phyloP scores from a whole-genome alignment of 2,329 filamentous ascomycete genomes.

The Monilinia polystroma region DNA sequence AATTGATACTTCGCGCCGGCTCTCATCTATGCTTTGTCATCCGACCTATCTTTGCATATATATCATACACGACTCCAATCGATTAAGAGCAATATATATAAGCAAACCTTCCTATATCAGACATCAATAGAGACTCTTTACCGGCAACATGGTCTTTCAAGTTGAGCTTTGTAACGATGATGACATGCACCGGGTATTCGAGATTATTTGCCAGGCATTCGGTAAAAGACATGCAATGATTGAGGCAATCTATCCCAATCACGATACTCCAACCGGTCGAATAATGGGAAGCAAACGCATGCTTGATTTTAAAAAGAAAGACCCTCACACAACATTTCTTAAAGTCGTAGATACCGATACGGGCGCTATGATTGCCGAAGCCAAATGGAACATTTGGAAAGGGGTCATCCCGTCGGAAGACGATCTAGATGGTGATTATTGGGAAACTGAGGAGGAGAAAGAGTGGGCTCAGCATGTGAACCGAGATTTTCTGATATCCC shows the following conservation, averaged over 20 bases:
- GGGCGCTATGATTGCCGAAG: constrained; percentile 2
- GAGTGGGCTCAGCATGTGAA: constrained; percentile 17
- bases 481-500: constrained; percentile 8
- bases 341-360: constrained; percentile 16
- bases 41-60: neutral
- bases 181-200: constrained; percentile 17
- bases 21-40: neutral
- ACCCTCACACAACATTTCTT: constrained; percentile 4
- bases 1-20: neutral
- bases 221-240: constrained; percentile 2
- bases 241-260: constrained; percentile 13
- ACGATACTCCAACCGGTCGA: constrained; percentile 11
- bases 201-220: constrained; percentile 18
- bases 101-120: neutral
- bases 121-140: neutral
- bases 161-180: constrained; percentile 19
- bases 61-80: neutral
- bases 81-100: neutral
- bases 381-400: constrained; percentile 22
- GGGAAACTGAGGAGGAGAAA: constrained; percentile 17
- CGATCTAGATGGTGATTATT: constrained; percentile 16
- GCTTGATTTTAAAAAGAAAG: constrained; percentile 3
- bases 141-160: constrained; percentile 13
- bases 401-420: constrained; percentile 11
- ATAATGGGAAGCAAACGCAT: constrained; percentile 6